These are phyloP conservation scores for Picea abies DNA, from an alignment of 83 land plant genomes.

Conservation along the genomic window DNA sequence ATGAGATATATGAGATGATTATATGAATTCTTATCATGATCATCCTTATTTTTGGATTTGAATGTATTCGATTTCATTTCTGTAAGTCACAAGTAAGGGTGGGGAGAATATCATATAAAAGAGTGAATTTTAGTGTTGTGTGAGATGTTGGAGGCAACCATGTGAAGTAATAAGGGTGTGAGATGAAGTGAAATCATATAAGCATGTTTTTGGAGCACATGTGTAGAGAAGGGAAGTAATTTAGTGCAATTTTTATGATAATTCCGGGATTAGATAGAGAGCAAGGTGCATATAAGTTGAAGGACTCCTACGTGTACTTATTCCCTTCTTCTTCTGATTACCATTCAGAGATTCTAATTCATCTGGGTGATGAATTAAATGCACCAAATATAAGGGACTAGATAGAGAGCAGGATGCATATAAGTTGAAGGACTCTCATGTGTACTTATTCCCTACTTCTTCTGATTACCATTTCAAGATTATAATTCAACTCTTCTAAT, in stretches of 20 bases:
- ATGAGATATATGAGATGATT: too few species aligned
- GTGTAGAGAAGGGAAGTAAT: conserved; percentile 58
- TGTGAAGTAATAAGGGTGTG: too few species aligned
- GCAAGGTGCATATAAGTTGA: conserved; percentile 80
- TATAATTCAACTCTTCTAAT: not conserved
- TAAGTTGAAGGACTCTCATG: conserved; percentile 63
- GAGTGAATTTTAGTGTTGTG: too few species aligned
- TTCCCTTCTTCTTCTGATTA: not conserved
- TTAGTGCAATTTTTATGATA: conserved; percentile 80
- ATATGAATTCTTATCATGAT: too few species aligned
- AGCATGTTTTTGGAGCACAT: conserved; percentile 48
- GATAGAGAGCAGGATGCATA: conserved; percentile 87
- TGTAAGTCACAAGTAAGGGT: too few species aligned
- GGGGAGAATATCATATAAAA: too few species aligned
- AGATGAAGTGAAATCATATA: too few species aligned
- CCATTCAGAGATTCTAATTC: not conserved
- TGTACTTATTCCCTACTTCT: too few species aligned
- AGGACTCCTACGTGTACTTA: conserved; percentile 29
- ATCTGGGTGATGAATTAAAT: too few species aligned
- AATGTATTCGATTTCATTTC: too few species aligned
- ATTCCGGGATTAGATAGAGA: conserved; percentile 85
- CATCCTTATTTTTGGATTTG: too few species aligned
- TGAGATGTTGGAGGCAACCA: too few species aligned
- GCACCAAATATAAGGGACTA: conserved; percentile 6
- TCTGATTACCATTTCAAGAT: not conserved